Evolutionary conservation across 148 eudicot species (phyloP).

Genomic region (Simmondsia chinensis): DNA sequence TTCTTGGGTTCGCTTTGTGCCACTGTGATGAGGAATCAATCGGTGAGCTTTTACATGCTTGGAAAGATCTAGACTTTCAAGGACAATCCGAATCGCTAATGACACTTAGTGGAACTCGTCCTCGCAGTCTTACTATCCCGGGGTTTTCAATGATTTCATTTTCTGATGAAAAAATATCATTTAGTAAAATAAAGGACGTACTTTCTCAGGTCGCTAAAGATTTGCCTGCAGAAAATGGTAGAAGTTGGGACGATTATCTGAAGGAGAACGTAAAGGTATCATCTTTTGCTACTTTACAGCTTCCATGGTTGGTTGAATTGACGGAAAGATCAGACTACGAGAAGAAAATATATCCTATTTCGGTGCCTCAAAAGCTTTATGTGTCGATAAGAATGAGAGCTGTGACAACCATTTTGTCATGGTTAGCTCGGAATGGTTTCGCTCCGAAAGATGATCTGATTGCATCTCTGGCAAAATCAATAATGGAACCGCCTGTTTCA

Average conservation of each 20-base stretch:
- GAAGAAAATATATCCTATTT: conserved; percentile 35
- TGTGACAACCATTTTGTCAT: conserved; percentile 56
- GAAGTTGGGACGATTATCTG: conserved; percentile 56
- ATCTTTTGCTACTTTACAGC: conserved; percentile 66
- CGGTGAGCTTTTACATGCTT: conserved; percentile 73
- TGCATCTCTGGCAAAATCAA: conserved; percentile 65
- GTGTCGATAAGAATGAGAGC: conserved; percentile 53
- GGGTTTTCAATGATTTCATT: conserved; percentile 19
- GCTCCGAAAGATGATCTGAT: conserved; percentile 85
- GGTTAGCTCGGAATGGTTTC: conserved; percentile 83
- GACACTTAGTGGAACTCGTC: conserved; percentile 52
- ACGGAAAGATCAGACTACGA: conserved; percentile 41
- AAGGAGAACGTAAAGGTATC: conserved; percentile 53
- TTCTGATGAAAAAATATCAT: conserved; percentile 29
- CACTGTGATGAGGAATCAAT: conserved; percentile 96
- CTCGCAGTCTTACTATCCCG: conserved; percentile 27
- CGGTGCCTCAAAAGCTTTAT: conserved; percentile 33
- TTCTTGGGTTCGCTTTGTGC: conserved; percentile 92
- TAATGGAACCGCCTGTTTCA: conserved; percentile 86
- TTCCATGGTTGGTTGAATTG: conserved; percentile 89
- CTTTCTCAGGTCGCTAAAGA: conserved; percentile 61
- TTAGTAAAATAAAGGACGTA: conserved; percentile 32
- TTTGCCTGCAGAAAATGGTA: conserved; percentile 35
- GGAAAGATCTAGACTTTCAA: conserved; percentile 93
- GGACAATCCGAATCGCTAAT: conserved; percentile 62